Evolutionary conservation across 2,329 filamentous ascomycete species (phyloP), one percentile per base, ranked within the genome.

Genomic region (Dactylellina drechsleri): DNA sequence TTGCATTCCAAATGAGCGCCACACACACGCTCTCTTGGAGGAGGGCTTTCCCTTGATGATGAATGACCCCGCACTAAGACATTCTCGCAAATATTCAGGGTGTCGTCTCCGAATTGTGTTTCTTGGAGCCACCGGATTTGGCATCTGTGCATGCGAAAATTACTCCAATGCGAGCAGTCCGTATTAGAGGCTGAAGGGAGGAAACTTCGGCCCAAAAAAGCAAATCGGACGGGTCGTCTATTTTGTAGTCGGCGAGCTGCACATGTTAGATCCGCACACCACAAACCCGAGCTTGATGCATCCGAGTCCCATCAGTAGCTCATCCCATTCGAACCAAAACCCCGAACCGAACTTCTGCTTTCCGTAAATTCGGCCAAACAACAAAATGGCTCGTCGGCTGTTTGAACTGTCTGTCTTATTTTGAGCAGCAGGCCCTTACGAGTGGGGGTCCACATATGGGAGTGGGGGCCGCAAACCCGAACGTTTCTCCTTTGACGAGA

Each of bases 401-500:
- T 74, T 74, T 74, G 62, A 59, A 49, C 68, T 66, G 43, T 23
- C 23, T n/a, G 31, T 36, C 31, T 2, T 36, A 36, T 36, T 2
- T 53, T 45, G 28, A 43, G 40, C 36, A 56, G 57, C 56, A 50
- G 50, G 45, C 49, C 45, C 56, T 23, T 52, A 45, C 15, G 26
- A 28, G 70, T 74, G 70, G 70, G 70, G 70, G 70, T 74, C 53
- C 61, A 66, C 56, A 47, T 6, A 23, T 66, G 70, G 70, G 53
- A 74, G 70, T 74, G 70, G 70, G 70, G 70, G 70, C 70, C 70
- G 70, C 70, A 52, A 67, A 74, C 40, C 70, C 70, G 70, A 67
- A 67, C 50, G 1, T 62, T 66, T 18, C 54, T 41, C 59, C 41
- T 26, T 45, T 31, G 23, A 64, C 16, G 20, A 59, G 8, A 60